Evolutionary conservation across 116 monocot species (phyloP).

Genomic region (Iris pallida): DNA sequence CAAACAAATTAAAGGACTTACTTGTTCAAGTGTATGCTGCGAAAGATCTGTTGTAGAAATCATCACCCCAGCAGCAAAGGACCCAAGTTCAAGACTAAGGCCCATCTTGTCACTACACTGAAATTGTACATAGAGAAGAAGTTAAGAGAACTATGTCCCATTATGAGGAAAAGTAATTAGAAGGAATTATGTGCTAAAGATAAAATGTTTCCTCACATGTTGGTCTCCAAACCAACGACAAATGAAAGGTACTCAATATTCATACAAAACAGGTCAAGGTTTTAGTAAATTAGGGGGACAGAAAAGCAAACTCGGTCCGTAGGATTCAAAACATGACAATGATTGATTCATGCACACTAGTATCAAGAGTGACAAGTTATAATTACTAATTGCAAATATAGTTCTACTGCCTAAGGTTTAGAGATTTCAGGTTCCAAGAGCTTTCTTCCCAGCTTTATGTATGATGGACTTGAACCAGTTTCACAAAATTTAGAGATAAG

Average conservation of each 20-base stretch:
- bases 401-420: too few relatives aligned
- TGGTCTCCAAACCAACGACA: too few relatives aligned
- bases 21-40: conserved; percentile 94
- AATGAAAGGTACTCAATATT: too few relatives aligned
- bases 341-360: too few relatives aligned
- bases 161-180: not conserved
- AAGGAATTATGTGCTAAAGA: not conserved
- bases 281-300: not conserved
- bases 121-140: not conserved
- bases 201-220: too few relatives aligned
- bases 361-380: too few relatives aligned
- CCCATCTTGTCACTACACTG: conserved; percentile 99
- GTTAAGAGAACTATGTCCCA: not conserved
- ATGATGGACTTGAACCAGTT: too few relatives aligned
- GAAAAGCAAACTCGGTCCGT: not conserved
- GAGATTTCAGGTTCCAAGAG: too few relatives aligned
- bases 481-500: too few relatives aligned
- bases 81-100: conserved; percentile 92
- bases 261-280: not conserved
- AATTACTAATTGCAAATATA: too few relatives aligned
- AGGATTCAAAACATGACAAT: too few relatives aligned
- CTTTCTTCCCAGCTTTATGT: too few relatives aligned
- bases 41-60: conserved; percentile 92
- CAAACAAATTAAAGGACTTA: conserved; percentile 18
- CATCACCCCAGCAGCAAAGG: conserved; percentile 95